phyloP scores from a whole-genome alignment of 768 basidiomycete genomes.

The Sutorius australiensis region DNA sequence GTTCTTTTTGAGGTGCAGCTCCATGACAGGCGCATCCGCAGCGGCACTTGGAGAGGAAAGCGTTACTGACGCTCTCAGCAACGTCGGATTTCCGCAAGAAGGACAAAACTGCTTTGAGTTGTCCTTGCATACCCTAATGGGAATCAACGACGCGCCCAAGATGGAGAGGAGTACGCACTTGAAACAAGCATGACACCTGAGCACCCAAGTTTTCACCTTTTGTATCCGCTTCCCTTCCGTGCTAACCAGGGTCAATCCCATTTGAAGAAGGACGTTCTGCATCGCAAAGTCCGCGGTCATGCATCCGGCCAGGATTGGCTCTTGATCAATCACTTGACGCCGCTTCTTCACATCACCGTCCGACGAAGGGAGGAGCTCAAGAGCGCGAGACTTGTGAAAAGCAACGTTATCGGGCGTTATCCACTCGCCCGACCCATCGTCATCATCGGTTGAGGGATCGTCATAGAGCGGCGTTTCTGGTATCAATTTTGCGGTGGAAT shows the following conservation, averaged over 20 bases:
- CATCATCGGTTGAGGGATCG: conserved; percentile 69
- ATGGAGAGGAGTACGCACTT: conserved; percentile 61
- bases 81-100: conserved; percentile 89
- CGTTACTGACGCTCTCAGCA: conserved; percentile 89
- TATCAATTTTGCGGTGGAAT: conserved; percentile 7
- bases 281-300: conserved; percentile 99
- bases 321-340: conserved; percentile 37
- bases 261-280: conserved; percentile 95
- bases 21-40: conserved; percentile 62
- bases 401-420: conserved; percentile 88
- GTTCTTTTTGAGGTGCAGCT: conserved; percentile 92
- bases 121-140: conserved; percentile 87
- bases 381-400: conserved; percentile 81
- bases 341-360: conserved; percentile 27
- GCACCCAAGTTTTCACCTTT: conserved; percentile 91
- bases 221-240: conserved; percentile 88
- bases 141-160: background rate
- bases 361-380: conserved; percentile 72
- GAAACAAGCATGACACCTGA: conserved; percentile 98
- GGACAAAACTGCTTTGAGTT: conserved; percentile 94
- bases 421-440: conserved; percentile 93
- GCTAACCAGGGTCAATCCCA: conserved; percentile 87
- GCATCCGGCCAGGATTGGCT: conserved; percentile 67
- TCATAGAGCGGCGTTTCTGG: conserved; percentile 50
- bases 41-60: conserved; percentile 62